phyloP scores from a whole-genome alignment of 1,139 yeast species.

The Nadsonia commutata region DNA sequence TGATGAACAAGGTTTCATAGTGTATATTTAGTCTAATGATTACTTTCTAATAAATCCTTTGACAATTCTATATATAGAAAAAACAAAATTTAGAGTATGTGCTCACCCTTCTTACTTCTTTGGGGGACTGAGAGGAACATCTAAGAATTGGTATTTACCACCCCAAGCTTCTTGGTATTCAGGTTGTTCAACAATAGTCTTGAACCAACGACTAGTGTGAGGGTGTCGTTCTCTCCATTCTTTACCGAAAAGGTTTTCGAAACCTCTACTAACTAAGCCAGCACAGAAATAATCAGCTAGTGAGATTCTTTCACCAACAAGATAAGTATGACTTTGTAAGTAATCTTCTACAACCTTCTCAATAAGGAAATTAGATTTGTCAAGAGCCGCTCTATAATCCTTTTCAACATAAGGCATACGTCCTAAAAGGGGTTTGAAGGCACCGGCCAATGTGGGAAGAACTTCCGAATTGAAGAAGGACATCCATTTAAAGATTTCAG shows the following conservation, averaged over 20 bases:
- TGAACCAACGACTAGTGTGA: constrained; percentile 71
- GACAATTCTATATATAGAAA: background rate
- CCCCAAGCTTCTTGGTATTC: background rate
- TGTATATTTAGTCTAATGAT: background rate
- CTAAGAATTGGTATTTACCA: background rate
- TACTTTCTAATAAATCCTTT: too few relatives aligned
- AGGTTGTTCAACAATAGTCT: constrained; percentile 31
- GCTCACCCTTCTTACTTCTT: background rate
- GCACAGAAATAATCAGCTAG: constrained; percentile 71
- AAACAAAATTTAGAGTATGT: background rate
- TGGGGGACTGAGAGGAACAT: background rate
- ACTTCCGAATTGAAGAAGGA: constrained; percentile 5
- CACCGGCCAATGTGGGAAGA: constrained; percentile 1
- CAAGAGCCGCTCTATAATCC: constrained; percentile 41
- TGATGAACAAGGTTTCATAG: background rate
- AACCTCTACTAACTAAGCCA: constrained; percentile 46
- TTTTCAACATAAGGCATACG: constrained; percentile 66
- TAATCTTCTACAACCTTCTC: constrained; percentile 16
- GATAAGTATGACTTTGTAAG: constrained; percentile 61
- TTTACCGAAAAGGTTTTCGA: constrained; percentile 51
- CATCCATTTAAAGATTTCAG: constrained; percentile 5
- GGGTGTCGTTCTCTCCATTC: constrained; percentile 73
- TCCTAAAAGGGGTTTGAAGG: constrained; percentile 33
- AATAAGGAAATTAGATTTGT: constrained; percentile 29
- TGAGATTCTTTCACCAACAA: constrained; percentile 82